phyloP scores from a whole-genome alignment of 352 stramenopile species.

The Thalassiosira oceanica region DNA sequence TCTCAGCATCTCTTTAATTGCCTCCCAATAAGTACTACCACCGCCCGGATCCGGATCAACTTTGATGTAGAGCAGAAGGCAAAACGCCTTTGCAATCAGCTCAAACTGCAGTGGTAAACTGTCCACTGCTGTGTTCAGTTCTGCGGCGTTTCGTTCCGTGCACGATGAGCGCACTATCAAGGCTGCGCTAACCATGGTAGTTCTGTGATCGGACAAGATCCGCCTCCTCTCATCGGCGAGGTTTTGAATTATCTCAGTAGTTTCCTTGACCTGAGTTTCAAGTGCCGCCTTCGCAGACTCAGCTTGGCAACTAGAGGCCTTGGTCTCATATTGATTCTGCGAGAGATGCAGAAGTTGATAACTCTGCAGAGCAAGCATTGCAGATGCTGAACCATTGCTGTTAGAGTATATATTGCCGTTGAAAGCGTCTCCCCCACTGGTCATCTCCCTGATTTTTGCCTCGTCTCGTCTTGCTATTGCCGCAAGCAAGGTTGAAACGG shows the following conservation, averaged over 20 bases:
- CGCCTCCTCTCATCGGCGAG: conserved; percentile 4
- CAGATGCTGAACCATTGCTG: conserved; percentile 6
- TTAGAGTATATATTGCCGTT: conserved; percentile 6
- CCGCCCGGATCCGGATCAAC: neutral
- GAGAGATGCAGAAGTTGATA: neutral
- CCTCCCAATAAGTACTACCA: neutral
- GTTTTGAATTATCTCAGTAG: too few relatives aligned
- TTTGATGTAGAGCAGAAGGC: conserved; percentile 17
- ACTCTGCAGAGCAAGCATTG: too few relatives aligned
- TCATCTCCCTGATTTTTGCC: conserved; percentile 3
- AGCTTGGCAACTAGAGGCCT: neutral
- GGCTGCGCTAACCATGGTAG: conserved; percentile 9
- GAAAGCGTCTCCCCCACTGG: conserved; percentile 11
- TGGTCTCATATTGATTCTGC: conserved; percentile 3
- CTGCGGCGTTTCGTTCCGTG: conserved; percentile 1
- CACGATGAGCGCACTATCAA: neutral
- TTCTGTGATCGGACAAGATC: neutral
- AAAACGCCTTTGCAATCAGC: conserved; percentile 29
- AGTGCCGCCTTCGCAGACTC: too few relatives aligned
- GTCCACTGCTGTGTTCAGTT: conserved; percentile 7
- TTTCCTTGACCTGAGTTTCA: too few relatives aligned
- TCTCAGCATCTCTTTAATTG: too few relatives aligned
- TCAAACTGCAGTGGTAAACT: conserved; percentile 8
- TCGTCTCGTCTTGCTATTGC: conserved; percentile 30
- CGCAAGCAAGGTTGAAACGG: conserved; percentile 10